phyloP scores from a whole-genome alignment of 139 green algal species.

The Diplosphaera chodatii region DNA sequence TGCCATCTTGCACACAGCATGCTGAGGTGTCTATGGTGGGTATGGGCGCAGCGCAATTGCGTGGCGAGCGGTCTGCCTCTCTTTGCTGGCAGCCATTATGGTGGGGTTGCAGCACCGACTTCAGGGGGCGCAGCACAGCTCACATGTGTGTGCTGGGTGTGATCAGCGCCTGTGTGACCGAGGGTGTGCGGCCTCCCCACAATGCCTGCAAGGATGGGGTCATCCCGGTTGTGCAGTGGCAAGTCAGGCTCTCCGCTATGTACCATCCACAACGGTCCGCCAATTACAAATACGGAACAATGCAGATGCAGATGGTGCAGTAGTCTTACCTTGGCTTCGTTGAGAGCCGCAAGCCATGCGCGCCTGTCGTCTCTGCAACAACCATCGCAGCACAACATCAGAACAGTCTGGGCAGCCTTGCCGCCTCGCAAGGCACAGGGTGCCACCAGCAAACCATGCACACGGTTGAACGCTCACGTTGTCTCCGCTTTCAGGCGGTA shows the following conservation, averaged over 20 bases:
- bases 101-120: too few species aligned
- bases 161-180: slow-evolving; percentile 2
- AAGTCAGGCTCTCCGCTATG: too few species aligned
- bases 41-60: too few species aligned
- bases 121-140: background rate
- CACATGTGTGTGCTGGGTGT: background rate
- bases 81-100: too few species aligned
- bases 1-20: background rate
- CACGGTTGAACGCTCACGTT: slow-evolving; percentile 27
- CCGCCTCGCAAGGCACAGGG: too few species aligned
- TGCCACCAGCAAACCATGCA: too few species aligned
- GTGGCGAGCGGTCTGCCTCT: too few species aligned
- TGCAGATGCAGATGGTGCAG: too few species aligned
- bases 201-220: slow-evolving; percentile 11
- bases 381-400: too few species aligned
- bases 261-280: too few species aligned
- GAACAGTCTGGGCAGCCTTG: background rate
- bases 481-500: slow-evolving; percentile 57
- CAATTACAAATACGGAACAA: too few species aligned
- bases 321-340: slow-evolving; percentile 14
- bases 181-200: slow-evolving; percentile 21
- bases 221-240: background rate
- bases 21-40: too few species aligned
- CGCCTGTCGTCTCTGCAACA: slow-evolving; percentile 43
- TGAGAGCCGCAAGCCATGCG: slow-evolving; percentile 50